Conservation (phyloP, 1,284 basidiomycete species). For the Melampsora allii-populina region DNA sequence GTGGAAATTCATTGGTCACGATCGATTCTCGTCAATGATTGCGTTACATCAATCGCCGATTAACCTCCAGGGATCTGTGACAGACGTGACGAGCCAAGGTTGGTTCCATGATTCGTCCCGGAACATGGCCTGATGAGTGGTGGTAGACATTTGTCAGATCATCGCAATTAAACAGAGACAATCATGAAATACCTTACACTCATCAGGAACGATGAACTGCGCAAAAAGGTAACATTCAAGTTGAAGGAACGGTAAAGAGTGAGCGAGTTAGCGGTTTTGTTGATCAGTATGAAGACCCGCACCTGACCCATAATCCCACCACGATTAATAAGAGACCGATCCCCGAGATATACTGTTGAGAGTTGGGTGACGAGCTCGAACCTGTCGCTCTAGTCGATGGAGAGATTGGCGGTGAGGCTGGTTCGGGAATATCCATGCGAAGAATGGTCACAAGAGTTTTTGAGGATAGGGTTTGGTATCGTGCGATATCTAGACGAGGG, state of each 20-base stretch:
- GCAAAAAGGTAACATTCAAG: not conserved
- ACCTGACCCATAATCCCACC: slow-evolving; percentile 41
- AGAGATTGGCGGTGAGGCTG: slow-evolving; percentile 17
- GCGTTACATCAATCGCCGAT: not conserved
- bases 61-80: not conserved
- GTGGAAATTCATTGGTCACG: slow-evolving; percentile 50
- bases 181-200: slow-evolving; percentile 14
- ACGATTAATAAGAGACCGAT: slow-evolving; percentile 33
- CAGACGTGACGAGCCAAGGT: slow-evolving; percentile 41
- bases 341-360: not conserved
- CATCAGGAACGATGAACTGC: slow-evolving; percentile 40
- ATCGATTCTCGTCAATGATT: not conserved
- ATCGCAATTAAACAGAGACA: too few relatives aligned
- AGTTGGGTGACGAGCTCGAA: not conserved
- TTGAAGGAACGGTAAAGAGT: not conserved
- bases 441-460: not conserved
- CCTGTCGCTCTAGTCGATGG: not conserved
- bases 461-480: too few relatives aligned
- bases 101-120: slow-evolving; percentile 31
- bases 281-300: not conserved
- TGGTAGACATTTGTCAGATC: too few relatives aligned
- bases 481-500: too few relatives aligned
- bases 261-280: not conserved
- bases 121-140: slow-evolving; percentile 23
- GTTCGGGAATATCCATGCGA: slow-evolving; percentile 27